Conservation (phyloP, 1,284 basidiomycete species). For the Lentinus polychrous region DNA sequence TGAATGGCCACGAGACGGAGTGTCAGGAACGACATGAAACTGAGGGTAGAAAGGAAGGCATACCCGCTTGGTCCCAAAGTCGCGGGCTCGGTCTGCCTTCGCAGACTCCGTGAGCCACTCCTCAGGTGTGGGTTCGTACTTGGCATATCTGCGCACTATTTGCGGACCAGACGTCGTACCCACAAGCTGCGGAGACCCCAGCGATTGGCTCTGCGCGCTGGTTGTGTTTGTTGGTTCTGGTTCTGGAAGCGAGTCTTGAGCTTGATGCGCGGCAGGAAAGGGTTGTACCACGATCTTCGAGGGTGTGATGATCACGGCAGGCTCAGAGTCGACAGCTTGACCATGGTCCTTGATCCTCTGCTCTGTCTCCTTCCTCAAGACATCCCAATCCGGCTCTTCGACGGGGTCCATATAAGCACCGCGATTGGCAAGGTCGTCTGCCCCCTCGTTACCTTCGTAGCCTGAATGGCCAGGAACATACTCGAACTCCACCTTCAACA, state of each 20-base stretch:
- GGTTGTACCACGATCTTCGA: neutral
- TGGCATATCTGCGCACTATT: neutral
- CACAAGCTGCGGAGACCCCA: neutral
- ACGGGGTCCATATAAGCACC: constrained; percentile 36
- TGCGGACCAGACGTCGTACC: neutral
- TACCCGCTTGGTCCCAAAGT: no score
- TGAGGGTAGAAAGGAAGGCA: no score
- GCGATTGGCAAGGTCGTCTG: constrained; percentile 59
- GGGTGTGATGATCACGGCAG: neutral
- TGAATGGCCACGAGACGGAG: no score
- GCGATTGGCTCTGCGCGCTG: neutral
- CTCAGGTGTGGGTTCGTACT: neutral
- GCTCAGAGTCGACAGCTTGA: neutral
- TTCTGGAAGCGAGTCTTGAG: no score
- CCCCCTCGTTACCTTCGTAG: constrained; percentile 70
- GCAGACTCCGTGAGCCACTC: neutral
- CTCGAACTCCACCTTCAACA: constrained; percentile 38
- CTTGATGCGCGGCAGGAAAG: no score
- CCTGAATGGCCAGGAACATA: constrained; percentile 72
- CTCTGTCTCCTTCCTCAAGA: constrained; percentile 8
- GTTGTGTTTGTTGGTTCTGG: neutral
- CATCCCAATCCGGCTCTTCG: constrained; percentile 45
- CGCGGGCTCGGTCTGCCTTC: neutral
- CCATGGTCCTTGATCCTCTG: constrained; percentile 32
- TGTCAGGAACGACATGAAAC: no score